Evolutionary conservation across 192 early-diverging fungal species (phyloP), one percentile per base, ranked within the genome.

Genomic region (Dissophora ornata): DNA sequence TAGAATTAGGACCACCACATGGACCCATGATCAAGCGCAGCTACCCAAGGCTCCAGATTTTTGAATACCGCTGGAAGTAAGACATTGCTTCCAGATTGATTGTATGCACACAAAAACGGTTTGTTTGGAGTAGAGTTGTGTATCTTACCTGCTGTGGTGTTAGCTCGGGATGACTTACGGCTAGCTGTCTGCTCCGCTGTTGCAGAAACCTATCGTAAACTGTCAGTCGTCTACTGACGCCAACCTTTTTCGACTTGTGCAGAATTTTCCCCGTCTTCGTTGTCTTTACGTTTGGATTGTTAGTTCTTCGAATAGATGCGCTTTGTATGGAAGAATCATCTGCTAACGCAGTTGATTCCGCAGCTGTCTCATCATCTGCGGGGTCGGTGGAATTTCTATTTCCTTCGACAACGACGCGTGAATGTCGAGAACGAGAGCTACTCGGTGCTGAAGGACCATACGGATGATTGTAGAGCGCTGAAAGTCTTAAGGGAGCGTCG

Each of bases 181-280:
- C 55, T 1, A 59, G 49, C 10, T 29, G 22, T 34, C 62, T 65
- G 21, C 70, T 74, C 29, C 61, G 36, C 22, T 74, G 70, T 33
- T 59, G 61, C n/a, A 74, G 26, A 42, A 74, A 74, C 11, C 59
- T 55, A 33, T 74, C 49, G 49, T 74, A 74, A 3, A 62, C 62
- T 11, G 70, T 74, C 2, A 54, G 41, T 24, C 29, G 45, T 28
- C 57, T 58, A 32, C 30, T 65, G 36, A 58, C 28, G 0, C 70
- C 62, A 22, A 56, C 42, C 11, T 56, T 63, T 15, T 51, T 44
- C 10, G 70, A 26, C 29, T 33, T 64, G 42, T 65, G 70, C 9
- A 44, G 48, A 21, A 74, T 74, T 45, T 74, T 74, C 0, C 70
- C 70, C 15, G 70, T 74, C 56, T 75, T 75, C 25, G 71, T 75